Base-by-base conservation (phyloP, 2,329 filamentous ascomycete species). In the Teratosphaeria gauchensis region DNA sequence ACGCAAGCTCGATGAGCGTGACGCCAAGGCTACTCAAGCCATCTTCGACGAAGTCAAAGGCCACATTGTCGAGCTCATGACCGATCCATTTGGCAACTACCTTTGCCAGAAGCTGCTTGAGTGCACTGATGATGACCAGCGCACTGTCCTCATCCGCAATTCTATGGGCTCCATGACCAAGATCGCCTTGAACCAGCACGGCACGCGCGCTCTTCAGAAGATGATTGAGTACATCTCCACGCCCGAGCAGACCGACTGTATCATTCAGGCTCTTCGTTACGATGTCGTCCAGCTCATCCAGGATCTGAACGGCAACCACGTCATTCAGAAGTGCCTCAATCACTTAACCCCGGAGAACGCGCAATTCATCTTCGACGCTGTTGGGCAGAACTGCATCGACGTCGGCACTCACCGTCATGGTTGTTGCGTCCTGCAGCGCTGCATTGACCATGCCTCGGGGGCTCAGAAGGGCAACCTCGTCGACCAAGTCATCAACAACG, bases 321-420 rank as follows among this genome's bases (percentile, higher is more conserved):
- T 99, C 69, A 96, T 99, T 64, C 94, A 99, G 77, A 99, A 99
- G 77, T 99, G 94, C 70, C 83, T 99, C 57, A 99, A 97, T 77
- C 95, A 95, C 74, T 86, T 99, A 46, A 87, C 85, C 63, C 81
- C 90, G 1, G 77, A 83, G 55, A 89, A 97, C 73, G 90, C 92
- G 12, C 87, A 95, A 72, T 99, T 99, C 80, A 97, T 99, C 72
- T 97, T 97, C 68, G 88, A 94, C 69, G 92, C 92, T 56, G 94
- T 97, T 64, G 92, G 92, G 63, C 81, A 81, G 57, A 82, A 94
- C 72, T 96, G 91, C 72, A 82, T 97, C 63, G 86, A 88, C 58
- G 94, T 99, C 57, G 94, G 94, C 62, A 99, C 94, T 57, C 94
- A 99, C 71, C 90, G 94, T 63, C 94, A 99, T 72, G 94, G 94